These are phyloP conservation scores for Botrytis pseudocinerea DNA, from an alignment of 2,329 filamentous ascomycete genomes.

Conservation along the genomic window DNA sequence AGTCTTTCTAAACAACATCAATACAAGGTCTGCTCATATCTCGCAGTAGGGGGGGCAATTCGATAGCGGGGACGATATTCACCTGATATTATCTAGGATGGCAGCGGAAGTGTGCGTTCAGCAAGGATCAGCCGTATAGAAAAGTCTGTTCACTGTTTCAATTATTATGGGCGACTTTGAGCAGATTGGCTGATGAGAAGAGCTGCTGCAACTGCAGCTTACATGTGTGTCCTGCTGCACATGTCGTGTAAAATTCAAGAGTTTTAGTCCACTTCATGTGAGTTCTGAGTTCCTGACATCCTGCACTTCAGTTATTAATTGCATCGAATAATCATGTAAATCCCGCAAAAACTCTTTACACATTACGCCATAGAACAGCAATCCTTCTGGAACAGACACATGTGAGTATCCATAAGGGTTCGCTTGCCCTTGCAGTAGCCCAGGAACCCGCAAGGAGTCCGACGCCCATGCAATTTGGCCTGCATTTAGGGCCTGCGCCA, in stretches of 20 bases:
- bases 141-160: conserved; percentile 1
- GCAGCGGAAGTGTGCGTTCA: background rate
- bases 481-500: conserved; percentile 4
- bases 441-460: conserved; percentile 15
- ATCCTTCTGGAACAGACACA: background rate
- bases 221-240: background rate
- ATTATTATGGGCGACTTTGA: conserved; percentile 1
- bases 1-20: background rate
- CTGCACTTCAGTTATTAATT: background rate
- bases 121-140: conserved; percentile 15
- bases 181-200: background rate
- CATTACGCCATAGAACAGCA: conserved; percentile 4
- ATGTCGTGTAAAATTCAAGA: background rate
- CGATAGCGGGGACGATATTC: conserved; percentile 8
- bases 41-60: background rate
- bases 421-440: conserved; percentile 21
- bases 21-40: background rate
- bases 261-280: background rate
- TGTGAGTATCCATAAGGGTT: conserved; percentile 1
- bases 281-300: background rate
- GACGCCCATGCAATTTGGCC: background rate
- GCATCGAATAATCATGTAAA: background rate
- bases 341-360: conserved; percentile 6
- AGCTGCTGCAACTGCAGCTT: background rate
- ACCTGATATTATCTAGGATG: conserved; percentile 6